Evolutionary conservation across 768 basidiomycete genomes (phyloP).

Genomic region (Asterophora lycoperdoides): DNA sequence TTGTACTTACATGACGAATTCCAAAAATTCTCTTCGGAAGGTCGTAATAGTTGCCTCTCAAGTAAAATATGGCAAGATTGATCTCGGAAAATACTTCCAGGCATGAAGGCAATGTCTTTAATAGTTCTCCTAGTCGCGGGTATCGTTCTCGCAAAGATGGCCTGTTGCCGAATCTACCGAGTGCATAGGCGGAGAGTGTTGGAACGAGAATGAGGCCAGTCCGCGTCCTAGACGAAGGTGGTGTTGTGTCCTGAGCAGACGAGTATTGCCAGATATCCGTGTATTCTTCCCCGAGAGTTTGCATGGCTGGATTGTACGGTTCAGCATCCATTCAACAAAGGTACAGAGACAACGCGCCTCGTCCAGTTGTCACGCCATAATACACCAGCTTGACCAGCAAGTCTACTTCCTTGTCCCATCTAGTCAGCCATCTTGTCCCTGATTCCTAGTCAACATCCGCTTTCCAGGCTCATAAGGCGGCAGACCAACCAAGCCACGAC

Average conservation of each 20-base stretch:
- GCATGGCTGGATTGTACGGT: slow-evolving; percentile 47
- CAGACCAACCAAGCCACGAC: slow-evolving; percentile 65
- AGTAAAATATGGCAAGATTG: slow-evolving; percentile 79
- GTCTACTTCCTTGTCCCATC: slow-evolving; percentile 81
- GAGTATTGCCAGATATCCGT: slow-evolving; percentile 72
- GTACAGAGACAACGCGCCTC: slow-evolving; percentile 43
- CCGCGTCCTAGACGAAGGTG: slow-evolving; percentile 45
- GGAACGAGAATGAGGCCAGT: slow-evolving; percentile 60
- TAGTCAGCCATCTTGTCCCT: slow-evolving; percentile 79
- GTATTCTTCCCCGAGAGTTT: slow-evolving; percentile 90
- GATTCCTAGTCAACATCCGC: slow-evolving; percentile 5
- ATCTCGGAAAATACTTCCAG: slow-evolving; percentile 62
- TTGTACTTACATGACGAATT: slow-evolving; percentile 54
- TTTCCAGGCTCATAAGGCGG: not conserved
- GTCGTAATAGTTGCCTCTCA: slow-evolving; percentile 77
- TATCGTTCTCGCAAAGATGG: slow-evolving; percentile 33
- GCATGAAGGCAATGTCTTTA: slow-evolving; percentile 41
- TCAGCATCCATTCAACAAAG: not conserved
- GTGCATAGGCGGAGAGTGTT: slow-evolving; percentile 58
- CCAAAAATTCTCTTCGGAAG: slow-evolving; percentile 62
- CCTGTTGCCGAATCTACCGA: slow-evolving; percentile 44
- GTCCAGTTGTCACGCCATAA: slow-evolving; percentile 69
- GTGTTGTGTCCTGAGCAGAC: slow-evolving; percentile 22
- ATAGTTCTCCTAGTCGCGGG: slow-evolving; percentile 28
- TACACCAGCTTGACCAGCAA: slow-evolving; percentile 64